Conservation (phyloP, 2,329 filamentous ascomycete genomes). For the Fusarium pseudograminearum region DNA sequence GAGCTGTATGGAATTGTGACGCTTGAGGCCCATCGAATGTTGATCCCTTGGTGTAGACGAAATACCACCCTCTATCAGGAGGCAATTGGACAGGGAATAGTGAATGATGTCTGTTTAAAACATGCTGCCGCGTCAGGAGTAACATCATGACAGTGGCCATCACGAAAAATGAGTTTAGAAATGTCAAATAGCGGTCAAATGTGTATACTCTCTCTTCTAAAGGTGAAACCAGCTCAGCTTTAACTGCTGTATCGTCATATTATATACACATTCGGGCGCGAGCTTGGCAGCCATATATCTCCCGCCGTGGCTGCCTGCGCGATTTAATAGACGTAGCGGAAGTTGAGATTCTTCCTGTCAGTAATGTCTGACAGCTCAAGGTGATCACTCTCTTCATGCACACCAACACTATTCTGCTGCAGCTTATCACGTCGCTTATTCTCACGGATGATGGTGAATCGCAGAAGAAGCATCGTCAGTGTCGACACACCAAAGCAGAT, state of each 20-base stretch:
- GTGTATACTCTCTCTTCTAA: neutral
- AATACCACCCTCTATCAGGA: slow-evolving; percentile 34
- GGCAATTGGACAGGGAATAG: slow-evolving; percentile 24
- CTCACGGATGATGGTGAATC: slow-evolving; percentile 29
- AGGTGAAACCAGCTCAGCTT: too few relatives aligned
- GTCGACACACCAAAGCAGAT: slow-evolving; percentile 40
- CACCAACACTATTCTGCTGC: neutral
- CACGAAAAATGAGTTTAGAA: neutral
- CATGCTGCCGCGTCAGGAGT: neutral
- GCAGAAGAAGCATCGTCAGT: slow-evolving; percentile 27
- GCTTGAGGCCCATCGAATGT: slow-evolving; percentile 49
- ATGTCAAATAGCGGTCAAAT: neutral
- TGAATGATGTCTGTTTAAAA: slow-evolving; percentile 28
- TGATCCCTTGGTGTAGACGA: slow-evolving; percentile 50
- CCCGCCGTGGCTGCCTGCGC: fast-evolving
- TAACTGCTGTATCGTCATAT: neutral
- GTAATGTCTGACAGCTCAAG: slow-evolving; percentile 41
- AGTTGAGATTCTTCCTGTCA: slow-evolving; percentile 32
- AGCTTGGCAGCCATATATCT: neutral
- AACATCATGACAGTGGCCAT: neutral
- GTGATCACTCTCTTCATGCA: neutral
- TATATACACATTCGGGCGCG: too few relatives aligned
- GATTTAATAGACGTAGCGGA: slow-evolving; percentile 41
- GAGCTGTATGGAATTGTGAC: slow-evolving; percentile 49
- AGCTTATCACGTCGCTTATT: slow-evolving; percentile 36